These are phyloP conservation scores for Glycine tomentella DNA, from an alignment of 306 rosid species.

Conservation along the genomic window DNA sequence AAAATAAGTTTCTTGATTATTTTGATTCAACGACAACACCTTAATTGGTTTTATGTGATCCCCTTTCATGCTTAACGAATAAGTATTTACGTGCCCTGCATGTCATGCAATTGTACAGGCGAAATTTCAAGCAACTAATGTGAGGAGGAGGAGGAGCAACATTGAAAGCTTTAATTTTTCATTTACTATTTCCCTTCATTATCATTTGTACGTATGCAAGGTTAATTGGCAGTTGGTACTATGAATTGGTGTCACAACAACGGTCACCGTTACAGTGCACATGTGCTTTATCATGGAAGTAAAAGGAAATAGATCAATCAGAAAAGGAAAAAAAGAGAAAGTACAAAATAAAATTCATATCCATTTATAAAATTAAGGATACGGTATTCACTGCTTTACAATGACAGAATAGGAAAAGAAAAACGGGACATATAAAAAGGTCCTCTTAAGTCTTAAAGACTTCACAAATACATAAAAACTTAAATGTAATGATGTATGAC, in stretches of 20 bases:
- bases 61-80: background rate
- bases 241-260: too few species aligned
- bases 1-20: too few species aligned
- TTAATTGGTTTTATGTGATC: conserved; percentile 1
- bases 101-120: background rate
- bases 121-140: background rate
- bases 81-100: background rate
- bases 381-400: background rate
- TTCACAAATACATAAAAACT: background rate
- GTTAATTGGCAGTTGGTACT: too few species aligned
- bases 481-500: background rate
- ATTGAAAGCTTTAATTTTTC: background rate
- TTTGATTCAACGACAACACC: too few species aligned
- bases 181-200: too few species aligned
- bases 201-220: background rate
- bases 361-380: conserved; percentile 41
- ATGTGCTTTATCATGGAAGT: background rate
- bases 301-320: background rate
- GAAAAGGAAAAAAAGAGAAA: background rate
- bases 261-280: too few species aligned
- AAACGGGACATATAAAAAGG: conserved; percentile 38
- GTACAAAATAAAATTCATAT: conserved; percentile 15
- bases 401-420: background rate
- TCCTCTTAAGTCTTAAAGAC: conserved; percentile 16
- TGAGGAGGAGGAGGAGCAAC: background rate